Percentiles rank a stretch among this genome's conserved stretches.
Evolutionary conservation across 2,329 filamentous ascomycete species (phyloP).

Genomic region (Teratosphaeria viscida): DNA sequence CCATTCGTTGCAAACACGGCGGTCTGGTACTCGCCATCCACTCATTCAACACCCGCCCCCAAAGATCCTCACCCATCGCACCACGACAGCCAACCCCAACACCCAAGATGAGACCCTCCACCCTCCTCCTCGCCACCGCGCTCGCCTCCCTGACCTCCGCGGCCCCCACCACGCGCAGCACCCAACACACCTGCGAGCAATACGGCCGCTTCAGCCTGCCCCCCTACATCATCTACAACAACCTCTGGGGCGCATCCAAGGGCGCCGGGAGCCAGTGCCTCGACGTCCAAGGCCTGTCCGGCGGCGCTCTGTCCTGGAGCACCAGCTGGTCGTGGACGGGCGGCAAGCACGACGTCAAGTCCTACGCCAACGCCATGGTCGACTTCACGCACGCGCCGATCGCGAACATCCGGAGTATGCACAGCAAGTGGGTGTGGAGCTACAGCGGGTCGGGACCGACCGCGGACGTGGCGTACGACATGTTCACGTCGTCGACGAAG

Average conservation of each 20-base stretch:
- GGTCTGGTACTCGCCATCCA: not conserved
- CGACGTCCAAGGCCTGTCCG: conserved; percentile 29
- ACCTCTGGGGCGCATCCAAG: conserved; percentile 34
- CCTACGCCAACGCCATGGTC: conserved; percentile 33
- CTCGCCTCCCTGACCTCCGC: not conserved
- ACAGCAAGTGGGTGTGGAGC: conserved; percentile 37
- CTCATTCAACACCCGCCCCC: not conserved
- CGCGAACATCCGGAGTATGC: conserved; percentile 31
- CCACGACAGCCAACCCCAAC: not conserved
- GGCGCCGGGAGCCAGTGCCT: conserved; percentile 39
- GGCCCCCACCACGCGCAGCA: not conserved
- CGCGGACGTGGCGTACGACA: conserved; percentile 53
- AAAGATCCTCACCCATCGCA: not conserved
- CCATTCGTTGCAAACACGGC: not conserved
- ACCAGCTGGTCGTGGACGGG: conserved; percentile 28
- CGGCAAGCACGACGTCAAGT: conserved; percentile 29
- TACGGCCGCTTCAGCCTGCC: not conserved
- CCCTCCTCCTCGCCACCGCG: not conserved
- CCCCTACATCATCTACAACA: conserved; percentile 28
- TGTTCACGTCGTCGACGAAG: conserved; percentile 46
- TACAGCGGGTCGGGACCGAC: conserved; percentile 42
- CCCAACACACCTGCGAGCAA: conserved; percentile 1
- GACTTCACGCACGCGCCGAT: conserved; percentile 22
- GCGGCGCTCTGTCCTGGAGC: conserved; percentile 33
- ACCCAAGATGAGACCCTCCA: conserved; percentile 1